Evolutionary conservation across 108 stramenopile species (phyloP).

Genomic region (Cafeteria roenbergensis): DNA sequence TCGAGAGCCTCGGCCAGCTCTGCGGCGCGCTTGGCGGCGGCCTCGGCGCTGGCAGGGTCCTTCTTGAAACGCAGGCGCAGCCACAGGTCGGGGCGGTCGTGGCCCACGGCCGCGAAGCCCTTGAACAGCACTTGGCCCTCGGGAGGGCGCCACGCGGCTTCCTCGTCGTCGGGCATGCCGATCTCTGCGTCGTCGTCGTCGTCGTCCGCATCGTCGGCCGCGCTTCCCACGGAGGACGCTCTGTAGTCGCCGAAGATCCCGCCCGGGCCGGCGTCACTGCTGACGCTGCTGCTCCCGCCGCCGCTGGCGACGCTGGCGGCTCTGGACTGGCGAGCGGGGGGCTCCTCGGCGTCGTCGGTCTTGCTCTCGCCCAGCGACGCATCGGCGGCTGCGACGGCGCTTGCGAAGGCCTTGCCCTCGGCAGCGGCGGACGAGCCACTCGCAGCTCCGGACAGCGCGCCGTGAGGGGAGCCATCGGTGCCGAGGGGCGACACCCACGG

Average conservation of each 20-base stretch:
- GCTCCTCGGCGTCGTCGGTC: neutral
- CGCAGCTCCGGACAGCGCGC: too few relatives aligned
- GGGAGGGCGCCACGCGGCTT: neutral
- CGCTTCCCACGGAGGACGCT: too few relatives aligned
- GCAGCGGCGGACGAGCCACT: too few relatives aligned
- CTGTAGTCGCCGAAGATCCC: too few relatives aligned
- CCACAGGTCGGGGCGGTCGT: neutral
- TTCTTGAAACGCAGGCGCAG: neutral
- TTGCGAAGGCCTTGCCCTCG: too few relatives aligned
- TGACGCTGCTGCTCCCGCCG: too few relatives aligned
- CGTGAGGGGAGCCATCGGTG: too few relatives aligned
- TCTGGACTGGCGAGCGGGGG: too few relatives aligned
- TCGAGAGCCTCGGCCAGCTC: neutral
- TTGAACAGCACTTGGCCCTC: neutral
- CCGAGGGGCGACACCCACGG: too few relatives aligned
- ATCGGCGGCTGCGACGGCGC: neutral
- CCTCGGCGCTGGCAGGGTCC: neutral
- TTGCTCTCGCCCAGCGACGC: neutral
- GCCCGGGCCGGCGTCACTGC: too few relatives aligned
- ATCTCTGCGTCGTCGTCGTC: neutral
- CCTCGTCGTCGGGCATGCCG: neutral
- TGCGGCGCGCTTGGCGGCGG: neutral
- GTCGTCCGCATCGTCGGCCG: neutral
- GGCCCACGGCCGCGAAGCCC: neutral
- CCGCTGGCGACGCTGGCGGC: too few relatives aligned